Evolutionary conservation across 169 alveolate genomes (phyloP), one percentile per base, ranked within the genome.

Genomic region (Plasmodium coatneyi): DNA sequence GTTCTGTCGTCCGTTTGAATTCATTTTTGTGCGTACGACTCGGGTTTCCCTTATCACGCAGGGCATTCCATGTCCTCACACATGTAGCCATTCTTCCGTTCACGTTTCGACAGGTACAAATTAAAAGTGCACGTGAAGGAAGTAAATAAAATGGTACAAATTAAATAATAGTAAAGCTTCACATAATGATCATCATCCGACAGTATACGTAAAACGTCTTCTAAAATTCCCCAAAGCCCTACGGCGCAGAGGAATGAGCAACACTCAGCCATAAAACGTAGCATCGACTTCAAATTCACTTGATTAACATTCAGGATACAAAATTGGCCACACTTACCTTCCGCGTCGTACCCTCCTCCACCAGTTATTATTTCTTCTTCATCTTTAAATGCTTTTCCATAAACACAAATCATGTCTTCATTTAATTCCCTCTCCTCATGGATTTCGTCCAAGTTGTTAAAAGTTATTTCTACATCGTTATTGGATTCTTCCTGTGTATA

Each of bases 221-320:
- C 95, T 19, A 91, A 91, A 25, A 80, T 30, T 0, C 95, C 95
- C 95, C 95, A 91, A 19, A 91, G 32, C 16, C 95, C 79, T 5
- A 91, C 92, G 52, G 92, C 95, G 71, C 95, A 91, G 28, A 91
- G 70, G 49, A 91, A 91, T 28, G 95, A 91, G 12, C 52, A 91
- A 14, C 83, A 91, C 12, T 91, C 95, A 49, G 92, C 95, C 25
- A 60, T n/a, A 71, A 71, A 41, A 19, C 95, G 91, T 36, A 84
- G 71, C 60, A 74, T 16, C 0, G 6, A 28, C 34, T 84, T 84
- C 7, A 54, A 12, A 36, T 79, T 66, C 3, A 78, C 30, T 25
- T 54, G 14, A 60, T 56, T 80, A 32, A 76, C n/a, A 30, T 78
- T 54, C 49, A 34, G 82, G 32, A 87, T 54, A 49, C 32, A 22